Evolutionary conservation across 2,329 filamentous ascomycete genomes (phyloP).

Genomic region (Emmonsia crescens): DNA sequence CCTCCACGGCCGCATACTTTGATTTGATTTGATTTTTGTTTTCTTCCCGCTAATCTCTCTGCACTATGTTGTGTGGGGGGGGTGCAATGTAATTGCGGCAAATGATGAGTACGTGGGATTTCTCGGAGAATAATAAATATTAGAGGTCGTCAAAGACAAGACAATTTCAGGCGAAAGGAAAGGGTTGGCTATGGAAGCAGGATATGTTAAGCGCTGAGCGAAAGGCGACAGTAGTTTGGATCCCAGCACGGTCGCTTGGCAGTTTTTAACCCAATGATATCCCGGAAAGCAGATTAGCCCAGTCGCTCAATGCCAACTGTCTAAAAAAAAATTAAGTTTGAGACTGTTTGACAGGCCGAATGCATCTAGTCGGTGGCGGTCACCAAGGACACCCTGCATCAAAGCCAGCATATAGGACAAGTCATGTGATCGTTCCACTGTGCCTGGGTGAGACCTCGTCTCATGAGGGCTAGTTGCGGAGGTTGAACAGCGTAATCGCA

Average conservation of each 20-base stretch:
- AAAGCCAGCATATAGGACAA: background rate
- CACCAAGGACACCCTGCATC: background rate
- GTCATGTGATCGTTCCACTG: background rate
- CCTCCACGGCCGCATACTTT: background rate
- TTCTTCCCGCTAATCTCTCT: background rate
- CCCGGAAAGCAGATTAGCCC: background rate
- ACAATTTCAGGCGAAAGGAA: background rate
- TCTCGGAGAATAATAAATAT: background rate
- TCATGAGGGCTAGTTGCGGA: too few relatives aligned
- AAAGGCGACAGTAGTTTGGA: background rate
- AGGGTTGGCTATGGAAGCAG: background rate
- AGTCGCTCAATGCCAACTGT: background rate
- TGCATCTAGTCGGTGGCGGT: background rate
- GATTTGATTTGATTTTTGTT: background rate
- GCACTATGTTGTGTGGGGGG: background rate
- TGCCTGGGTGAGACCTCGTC: too few relatives aligned
- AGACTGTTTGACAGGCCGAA: background rate
- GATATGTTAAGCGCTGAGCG: background rate
- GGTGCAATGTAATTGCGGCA: background rate
- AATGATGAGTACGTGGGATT: background rate
- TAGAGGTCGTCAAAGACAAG: background rate
- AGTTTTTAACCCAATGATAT: background rate
- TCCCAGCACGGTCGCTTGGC: background rate
- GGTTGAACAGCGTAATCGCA: too few relatives aligned
- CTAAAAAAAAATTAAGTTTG: background rate